Evolutionary conservation across 805 yeast genomes (phyloP).

Genomic region (fission yeast (Schizosaccharomyces pombe)): DNA sequence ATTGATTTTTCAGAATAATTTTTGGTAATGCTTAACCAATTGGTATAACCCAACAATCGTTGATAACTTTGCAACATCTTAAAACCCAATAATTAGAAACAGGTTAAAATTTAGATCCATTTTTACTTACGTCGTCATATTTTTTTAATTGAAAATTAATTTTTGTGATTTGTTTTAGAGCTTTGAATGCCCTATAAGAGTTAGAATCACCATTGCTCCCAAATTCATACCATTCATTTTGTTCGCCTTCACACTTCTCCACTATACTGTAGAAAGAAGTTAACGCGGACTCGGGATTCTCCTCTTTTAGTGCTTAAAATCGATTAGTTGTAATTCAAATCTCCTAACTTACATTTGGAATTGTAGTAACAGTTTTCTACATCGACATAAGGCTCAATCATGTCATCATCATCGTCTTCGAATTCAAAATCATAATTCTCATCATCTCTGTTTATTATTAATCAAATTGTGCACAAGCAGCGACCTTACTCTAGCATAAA

Average conservation of each 20-base stretch:
- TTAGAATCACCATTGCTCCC: background rate
- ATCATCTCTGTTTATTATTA: conserved; percentile 2
- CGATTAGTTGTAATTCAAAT: background rate
- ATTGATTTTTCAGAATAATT: conserved; percentile 18
- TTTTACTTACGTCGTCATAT: conserved; percentile 6
- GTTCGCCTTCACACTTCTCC: conserved; percentile 12
- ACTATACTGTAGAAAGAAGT: conserved; percentile 14
- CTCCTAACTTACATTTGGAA: conserved; percentile 14
- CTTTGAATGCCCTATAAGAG: conserved; percentile 16
- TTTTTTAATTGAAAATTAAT: conserved; percentile 11
- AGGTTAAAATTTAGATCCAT: background rate
- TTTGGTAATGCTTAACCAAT: conserved; percentile 11
- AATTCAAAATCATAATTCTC: conserved; percentile 17
- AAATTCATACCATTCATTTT: conserved; percentile 7
- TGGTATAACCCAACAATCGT: conserved; percentile 10
- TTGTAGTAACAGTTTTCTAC: conserved; percentile 18
- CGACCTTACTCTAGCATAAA: conserved; percentile 15
- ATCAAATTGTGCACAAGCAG: background rate
- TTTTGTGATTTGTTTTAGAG: conserved; percentile 17
- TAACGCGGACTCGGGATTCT: conserved; percentile 16
- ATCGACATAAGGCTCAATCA: conserved; percentile 12
- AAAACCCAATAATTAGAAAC: background rate
- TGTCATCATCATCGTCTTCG: conserved; percentile 18
- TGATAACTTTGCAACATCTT: conserved; percentile 11
- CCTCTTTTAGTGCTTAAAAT: conserved; percentile 13